phyloP scores from a whole-genome alignment of 1,284 basidiomycete genomes.

The Puccinia hordei region DNA sequence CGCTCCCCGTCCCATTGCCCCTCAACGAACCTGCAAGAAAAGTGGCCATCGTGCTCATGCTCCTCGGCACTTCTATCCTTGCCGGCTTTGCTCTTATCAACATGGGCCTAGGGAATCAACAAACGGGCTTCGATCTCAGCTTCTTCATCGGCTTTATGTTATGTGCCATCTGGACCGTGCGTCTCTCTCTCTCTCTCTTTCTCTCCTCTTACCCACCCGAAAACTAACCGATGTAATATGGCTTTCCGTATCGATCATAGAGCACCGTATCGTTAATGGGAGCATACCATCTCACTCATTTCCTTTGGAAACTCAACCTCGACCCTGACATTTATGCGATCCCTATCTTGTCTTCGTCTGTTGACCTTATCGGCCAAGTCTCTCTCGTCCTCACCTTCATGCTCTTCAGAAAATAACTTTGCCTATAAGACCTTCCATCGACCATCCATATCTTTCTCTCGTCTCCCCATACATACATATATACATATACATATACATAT shows the following conservation, averaged over 20 bases:
- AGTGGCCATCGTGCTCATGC: constrained; percentile 62
- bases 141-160: constrained; percentile 66
- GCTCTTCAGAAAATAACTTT: too few relatives aligned
- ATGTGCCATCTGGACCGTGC: constrained; percentile 67
- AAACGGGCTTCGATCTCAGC: constrained; percentile 70
- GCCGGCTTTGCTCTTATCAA: constrained; percentile 73
- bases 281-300: not conserved
- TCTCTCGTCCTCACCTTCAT: too few relatives aligned
- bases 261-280: not conserved
- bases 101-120: constrained; percentile 70
- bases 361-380: too few relatives aligned
- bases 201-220: constrained; percentile 57
- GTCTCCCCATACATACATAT: too few relatives aligned
- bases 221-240: too few relatives aligned
- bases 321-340: too few relatives aligned
- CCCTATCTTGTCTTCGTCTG: too few relatives aligned
- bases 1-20: too few relatives aligned
- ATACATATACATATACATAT: too few relatives aligned
- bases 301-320: too few relatives aligned
- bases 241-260: constrained; percentile 61
- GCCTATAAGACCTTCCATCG: too few relatives aligned
- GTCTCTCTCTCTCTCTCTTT: not conserved
- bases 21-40: constrained; percentile 53
- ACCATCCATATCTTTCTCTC: too few relatives aligned
- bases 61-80: constrained; percentile 73